Percentiles rank a stretch among this genome's conserved stretches.
Conservation (phyloP, 2,329 filamentous ascomycete species). For the Curvularia verruculosa region DNA sequence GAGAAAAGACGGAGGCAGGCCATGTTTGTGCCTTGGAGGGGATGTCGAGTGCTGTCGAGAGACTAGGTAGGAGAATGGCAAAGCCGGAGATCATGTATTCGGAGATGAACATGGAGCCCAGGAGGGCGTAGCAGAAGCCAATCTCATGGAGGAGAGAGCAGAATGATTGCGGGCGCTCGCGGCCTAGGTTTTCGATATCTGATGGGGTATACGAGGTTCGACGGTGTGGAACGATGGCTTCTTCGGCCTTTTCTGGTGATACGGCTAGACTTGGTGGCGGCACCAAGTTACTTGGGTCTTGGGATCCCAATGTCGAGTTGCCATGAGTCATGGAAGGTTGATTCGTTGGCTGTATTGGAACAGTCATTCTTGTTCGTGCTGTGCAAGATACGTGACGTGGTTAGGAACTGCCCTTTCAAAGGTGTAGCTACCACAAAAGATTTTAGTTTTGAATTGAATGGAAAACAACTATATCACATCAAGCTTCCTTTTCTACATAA, state of each 20-base stretch:
- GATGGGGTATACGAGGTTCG: slow-evolving; percentile 30
- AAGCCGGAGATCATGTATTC: slow-evolving; percentile 83
- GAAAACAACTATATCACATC: neutral
- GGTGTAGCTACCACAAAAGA: neutral
- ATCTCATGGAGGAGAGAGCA: slow-evolving; percentile 61
- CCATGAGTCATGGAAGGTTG: neutral
- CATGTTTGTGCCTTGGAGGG: slow-evolving; percentile 65
- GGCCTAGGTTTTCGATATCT: slow-evolving; percentile 65
- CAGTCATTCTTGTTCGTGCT: neutral
- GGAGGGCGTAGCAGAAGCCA: slow-evolving; percentile 66
- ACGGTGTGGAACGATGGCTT: slow-evolving; percentile 20
- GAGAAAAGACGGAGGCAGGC: slow-evolving; percentile 48
- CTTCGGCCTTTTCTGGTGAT: slow-evolving; percentile 14
- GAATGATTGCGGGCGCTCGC: slow-evolving; percentile 66
- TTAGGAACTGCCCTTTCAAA: neutral
- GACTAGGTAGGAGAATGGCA: slow-evolving; percentile 68
- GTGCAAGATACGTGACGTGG: neutral
- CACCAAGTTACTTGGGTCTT: neutral
- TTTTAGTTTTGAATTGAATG: neutral
- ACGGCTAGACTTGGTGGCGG: neutral
- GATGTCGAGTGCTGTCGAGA: slow-evolving; percentile 68
- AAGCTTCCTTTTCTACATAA: slow-evolving; percentile 19
- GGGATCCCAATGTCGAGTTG: neutral
- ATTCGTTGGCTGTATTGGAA: neutral
- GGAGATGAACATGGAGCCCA: slow-evolving; percentile 68